phyloP scores from a whole-genome alignment of 164 flowering plant genomes.

The Litsea cubeba region DNA sequence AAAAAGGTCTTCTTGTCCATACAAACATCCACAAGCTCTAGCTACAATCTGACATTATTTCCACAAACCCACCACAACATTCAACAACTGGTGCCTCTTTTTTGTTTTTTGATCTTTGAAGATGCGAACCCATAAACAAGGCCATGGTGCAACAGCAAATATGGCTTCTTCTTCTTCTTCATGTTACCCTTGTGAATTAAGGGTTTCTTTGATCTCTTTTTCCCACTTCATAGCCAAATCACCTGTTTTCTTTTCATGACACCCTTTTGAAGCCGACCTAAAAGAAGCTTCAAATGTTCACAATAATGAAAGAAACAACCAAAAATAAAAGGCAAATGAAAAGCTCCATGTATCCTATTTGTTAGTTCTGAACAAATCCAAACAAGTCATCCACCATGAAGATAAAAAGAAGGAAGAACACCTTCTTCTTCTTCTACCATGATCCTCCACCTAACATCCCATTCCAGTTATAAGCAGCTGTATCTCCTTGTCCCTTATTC shows the following conservation, averaged over 20 bases:
- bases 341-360: constrained; percentile 22
- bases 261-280: constrained; percentile 33
- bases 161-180: neutral
- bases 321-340: constrained; percentile 1
- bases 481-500: constrained; percentile 47
- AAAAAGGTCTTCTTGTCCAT: constrained; percentile 11
- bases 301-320: constrained; percentile 10
- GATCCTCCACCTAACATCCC: constrained; percentile 86
- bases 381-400: constrained; percentile 18
- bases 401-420: constrained; percentile 7
- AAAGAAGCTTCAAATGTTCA: constrained; percentile 30
- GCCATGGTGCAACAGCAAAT: constrained; percentile 8
- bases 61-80: constrained; percentile 14
- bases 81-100: constrained; percentile 9
- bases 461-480: constrained; percentile 73
- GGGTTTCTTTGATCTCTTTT: constrained; percentile 1
- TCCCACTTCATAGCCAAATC: constrained; percentile 1
- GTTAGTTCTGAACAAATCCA: constrained; percentile 27
- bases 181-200: constrained; percentile 13
- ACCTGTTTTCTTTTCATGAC: constrained; percentile 12
- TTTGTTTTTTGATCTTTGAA: neutral
- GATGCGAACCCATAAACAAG: constrained; percentile 10
- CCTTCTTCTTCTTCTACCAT: constrained; percentile 38
- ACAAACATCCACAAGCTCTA: constrained; percentile 8
- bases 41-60: constrained; percentile 12